These are phyloP conservation scores for Heteromeles arbutifolia DNA, from an alignment of 306 rosid species.

Conservation along the genomic window DNA sequence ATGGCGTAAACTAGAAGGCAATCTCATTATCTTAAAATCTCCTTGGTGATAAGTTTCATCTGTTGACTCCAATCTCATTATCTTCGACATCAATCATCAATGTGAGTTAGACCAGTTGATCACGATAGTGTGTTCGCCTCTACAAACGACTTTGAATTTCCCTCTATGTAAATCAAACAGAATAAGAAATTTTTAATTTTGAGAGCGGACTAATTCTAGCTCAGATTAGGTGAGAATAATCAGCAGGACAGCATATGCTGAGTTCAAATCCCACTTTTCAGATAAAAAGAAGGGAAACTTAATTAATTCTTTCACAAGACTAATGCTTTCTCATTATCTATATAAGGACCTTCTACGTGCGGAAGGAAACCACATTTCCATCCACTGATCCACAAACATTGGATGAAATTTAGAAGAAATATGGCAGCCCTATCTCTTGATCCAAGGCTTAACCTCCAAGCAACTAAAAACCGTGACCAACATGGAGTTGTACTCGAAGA, in stretches of 20 bases:
- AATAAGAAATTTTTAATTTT: not conserved
- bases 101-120: not conserved
- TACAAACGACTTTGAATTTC: too few relatives aligned
- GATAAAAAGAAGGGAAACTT: not conserved
- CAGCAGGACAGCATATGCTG: conserved; percentile 7
- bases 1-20: not conserved
- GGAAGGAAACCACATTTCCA: conserved; percentile 11
- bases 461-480: conserved; percentile 25
- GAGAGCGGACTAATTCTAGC: not conserved
- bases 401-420: conserved; percentile 14
- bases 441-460: conserved; percentile 30
- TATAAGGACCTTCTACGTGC: conserved; percentile 30
- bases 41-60: not conserved
- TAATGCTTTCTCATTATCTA: conserved; percentile 22
- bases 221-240: conserved; percentile 10
- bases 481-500: conserved; percentile 45
- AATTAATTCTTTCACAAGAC: conserved; percentile 12
- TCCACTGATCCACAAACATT: conserved; percentile 9
- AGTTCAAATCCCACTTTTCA: too few relatives aligned
- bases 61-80: not conserved
- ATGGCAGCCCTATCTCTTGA: conserved; percentile 59
- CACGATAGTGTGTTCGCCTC: too few relatives aligned
- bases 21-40: too few relatives aligned
- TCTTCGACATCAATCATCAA: not conserved
- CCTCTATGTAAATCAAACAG: too few relatives aligned